Conservation (phyloP, 2,329 filamentous ascomycete species). For the Arthrobotrys sinensis region DNA sequence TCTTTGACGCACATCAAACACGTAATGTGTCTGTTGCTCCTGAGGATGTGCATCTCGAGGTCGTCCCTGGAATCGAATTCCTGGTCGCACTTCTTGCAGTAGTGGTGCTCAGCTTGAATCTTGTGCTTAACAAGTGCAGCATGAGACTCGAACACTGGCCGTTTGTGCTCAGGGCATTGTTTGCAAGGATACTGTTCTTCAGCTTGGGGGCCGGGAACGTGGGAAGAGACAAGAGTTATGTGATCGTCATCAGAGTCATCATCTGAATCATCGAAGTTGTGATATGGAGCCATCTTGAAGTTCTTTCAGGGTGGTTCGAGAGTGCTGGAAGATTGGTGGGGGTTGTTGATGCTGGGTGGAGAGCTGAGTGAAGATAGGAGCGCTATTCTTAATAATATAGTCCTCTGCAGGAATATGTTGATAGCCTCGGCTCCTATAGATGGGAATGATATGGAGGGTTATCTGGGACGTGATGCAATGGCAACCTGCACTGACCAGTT, state of each 20-base stretch:
- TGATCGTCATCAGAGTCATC: slow-evolving; percentile 58
- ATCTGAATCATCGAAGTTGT: slow-evolving; percentile 51
- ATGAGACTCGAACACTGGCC: slow-evolving; percentile 43
- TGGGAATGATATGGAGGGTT: not conserved
- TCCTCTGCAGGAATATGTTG: not conserved
- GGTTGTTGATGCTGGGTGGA: not conserved
- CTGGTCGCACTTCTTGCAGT: slow-evolving; percentile 61
- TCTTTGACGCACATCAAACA: slow-evolving; percentile 62
- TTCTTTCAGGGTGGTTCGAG: not conserved
- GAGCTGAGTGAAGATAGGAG: not conserved
- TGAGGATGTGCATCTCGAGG: slow-evolving; percentile 60
- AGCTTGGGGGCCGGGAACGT: not conserved
- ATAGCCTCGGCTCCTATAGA: not conserved
- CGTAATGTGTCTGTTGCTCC: slow-evolving; percentile 62
- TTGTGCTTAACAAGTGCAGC: slow-evolving; percentile 60
- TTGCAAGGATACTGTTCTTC: slow-evolving; percentile 24
- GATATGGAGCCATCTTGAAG: slow-evolving; percentile 33
- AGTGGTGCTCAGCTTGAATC: slow-evolving; percentile 50
- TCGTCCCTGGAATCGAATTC: slow-evolving; percentile 56
- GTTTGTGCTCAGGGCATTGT: slow-evolving; percentile 21
- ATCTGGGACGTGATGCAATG: slow-evolving; percentile 1
- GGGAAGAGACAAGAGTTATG: slow-evolving; percentile 12
- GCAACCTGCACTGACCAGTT: not conserved
- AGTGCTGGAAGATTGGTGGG: not conserved
- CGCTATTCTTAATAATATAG: not conserved